Evolutionary conservation across 495 filamentous ascomycete genomes (phyloP), one percentile per base, ranked within the genome.

Genomic region (Aspergillus heteromorphus): DNA sequence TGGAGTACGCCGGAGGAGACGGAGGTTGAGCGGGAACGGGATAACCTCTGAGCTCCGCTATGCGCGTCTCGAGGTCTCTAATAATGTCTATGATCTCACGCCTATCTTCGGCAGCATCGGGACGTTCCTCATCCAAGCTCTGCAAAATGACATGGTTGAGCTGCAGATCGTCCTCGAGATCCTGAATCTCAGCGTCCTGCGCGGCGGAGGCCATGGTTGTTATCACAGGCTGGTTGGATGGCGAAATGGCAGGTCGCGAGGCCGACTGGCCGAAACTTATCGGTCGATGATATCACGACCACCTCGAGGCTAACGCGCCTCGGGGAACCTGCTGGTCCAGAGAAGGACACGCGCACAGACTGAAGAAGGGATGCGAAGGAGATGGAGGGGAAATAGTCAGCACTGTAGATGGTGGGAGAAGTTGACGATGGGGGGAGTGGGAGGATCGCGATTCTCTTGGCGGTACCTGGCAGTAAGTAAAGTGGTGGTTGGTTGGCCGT

Each of bases 141-240:
- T 63, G 45, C n/a, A 78, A 61, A 29, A 78, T 64, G 11, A 66
- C 72, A 29, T 65, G 57, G 16, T 78, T 61, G n/a, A 76, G 60
- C 20, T 65, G 52, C 19, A 76, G 51, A 29, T 76, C 72, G 8
- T 70, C 68, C 17, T 61, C 36, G 25, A 76, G 19, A 4, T 68
- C 64, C 43, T 64, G 59, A 17, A 69, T 61, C 45, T 57, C 50
- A 51, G 49, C 56, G 25, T 48, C 45, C 21, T 20, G 29, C n/a
- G n/a, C n/a, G 17, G 55, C 11, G 3, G 53, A 55, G 31, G 53
- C 58, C 63, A 65, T 65, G 30, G 38, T 60, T 4, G 9, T 25
- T n/a, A n/a, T n/a, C n/a, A n/a, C n/a, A n/a, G 13, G 30, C 10
- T 17, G 52, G 42, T 17, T n/a, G n/a, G 27, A 17, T 17, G 19